Base-by-base conservation (phyloP, 1,284 basidiomycete genomes). In the Austroboletus olivaceoglutinosus region DNA sequence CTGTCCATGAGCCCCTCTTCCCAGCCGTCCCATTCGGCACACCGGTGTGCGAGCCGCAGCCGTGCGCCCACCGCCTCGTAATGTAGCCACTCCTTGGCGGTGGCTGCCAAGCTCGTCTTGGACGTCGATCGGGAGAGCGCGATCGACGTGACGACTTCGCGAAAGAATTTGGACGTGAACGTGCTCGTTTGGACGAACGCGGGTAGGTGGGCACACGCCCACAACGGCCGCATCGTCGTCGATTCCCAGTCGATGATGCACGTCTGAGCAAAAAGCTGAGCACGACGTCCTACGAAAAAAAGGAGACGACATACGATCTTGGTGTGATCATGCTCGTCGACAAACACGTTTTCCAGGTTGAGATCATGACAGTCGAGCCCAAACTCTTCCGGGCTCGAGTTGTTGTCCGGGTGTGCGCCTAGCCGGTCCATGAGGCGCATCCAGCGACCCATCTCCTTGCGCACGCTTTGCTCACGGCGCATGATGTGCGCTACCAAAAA, bases 191-290 rank as follows among this genome's bases (percentile, higher is more conserved):
- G 82, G 7, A 91, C 78, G 64, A 91, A 90, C 0, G 86, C 80
- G 0, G 88, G 87, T 4, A 89, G 74, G 58, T 94, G 87, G 0
- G 89, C 86, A 54, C 84, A 85, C 23, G 85, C 85, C 81, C 92
- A 91, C 19, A 91, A 76, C 8, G 88, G 89, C 18, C 89, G 77
- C 5, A 83, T 89, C 9, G 87, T 89, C 16, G 88, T 90, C 11
- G 87, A 88, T 64, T 91, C 88, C 89, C 88, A 91, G 60, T 91
- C 89, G 44, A 91, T 91, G 54, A 91, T 79, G 60, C 86, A 88
- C 1, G 86, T 86, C 89, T 91, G 36, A 39, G 15, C 2, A 5
- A 23, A 33, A 25, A 13, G n/a, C n/a, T n/a, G 5, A 25, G n/a
- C 7, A 16, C 3, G 19, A 9, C 12, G 12, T 4, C 22, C 3